Conservation (phyloP, 148 eudicot genomes). For the Diospyros kaki region DNA sequence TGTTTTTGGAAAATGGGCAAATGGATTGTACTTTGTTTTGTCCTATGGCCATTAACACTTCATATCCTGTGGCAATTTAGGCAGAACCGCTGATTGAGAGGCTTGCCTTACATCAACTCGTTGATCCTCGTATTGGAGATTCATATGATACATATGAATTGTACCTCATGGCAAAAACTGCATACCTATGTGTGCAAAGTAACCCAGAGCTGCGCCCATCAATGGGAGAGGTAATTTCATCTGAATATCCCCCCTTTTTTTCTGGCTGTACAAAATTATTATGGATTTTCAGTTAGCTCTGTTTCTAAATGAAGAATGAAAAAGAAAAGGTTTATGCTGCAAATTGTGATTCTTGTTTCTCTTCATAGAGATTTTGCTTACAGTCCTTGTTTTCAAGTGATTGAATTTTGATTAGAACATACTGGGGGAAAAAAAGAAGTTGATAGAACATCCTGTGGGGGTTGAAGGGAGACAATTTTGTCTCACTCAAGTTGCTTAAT, state of each 20-base stretch:
- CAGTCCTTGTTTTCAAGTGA: neutral
- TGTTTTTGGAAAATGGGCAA: neutral
- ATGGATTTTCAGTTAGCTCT: neutral
- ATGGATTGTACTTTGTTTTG: too few relatives aligned
- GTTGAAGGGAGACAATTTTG: too few relatives aligned
- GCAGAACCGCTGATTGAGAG: slow-evolving; percentile 41
- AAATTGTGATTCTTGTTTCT: neutral
- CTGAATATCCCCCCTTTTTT: neutral
- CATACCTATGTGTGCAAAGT: slow-evolving; percentile 40
- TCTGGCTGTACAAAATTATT: neutral
- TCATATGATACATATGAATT: slow-evolving; percentile 32
- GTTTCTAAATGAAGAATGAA: neutral
- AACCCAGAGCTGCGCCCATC: slow-evolving; percentile 44
- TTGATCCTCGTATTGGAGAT: slow-evolving; percentile 42
- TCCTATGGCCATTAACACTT: neutral
- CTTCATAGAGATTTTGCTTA: neutral
- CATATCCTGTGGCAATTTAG: slow-evolving; percentile 17
- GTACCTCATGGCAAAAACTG: slow-evolving; percentile 44
- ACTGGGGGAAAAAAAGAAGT: too few relatives aligned
- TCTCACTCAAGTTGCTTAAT: too few relatives aligned
- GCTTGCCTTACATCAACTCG: slow-evolving; percentile 36
- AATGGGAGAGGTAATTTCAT: slow-evolving; percentile 33
- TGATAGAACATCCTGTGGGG: too few relatives aligned
- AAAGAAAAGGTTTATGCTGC: neutral
- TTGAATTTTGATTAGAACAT: neutral